Evolutionary conservation across 768 basidiomycete species (phyloP).

Genomic region (Cystofilobasidium ferigula): DNA sequence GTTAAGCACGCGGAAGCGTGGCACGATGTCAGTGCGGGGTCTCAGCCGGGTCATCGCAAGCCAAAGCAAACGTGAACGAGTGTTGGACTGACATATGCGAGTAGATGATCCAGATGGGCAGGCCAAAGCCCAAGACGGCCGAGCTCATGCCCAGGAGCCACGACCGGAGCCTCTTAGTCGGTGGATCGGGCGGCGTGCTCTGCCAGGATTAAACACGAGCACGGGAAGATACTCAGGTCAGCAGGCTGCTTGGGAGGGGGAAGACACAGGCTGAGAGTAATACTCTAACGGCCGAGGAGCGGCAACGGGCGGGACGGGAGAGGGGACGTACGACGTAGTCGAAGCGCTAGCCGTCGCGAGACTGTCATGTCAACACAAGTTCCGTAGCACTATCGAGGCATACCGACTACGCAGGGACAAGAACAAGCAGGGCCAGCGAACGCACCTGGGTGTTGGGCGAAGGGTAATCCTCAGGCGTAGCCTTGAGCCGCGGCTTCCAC

Average conservation of each 20-base stretch:
- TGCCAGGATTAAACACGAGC: not conserved
- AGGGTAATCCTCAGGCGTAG: slow-evolving; percentile 7
- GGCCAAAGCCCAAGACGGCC: slow-evolving; percentile 6
- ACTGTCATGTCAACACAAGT: not conserved
- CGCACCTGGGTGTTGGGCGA: not conserved
- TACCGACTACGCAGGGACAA: not conserved
- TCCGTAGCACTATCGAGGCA: too few relatives aligned
- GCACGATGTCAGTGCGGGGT: too few relatives aligned
- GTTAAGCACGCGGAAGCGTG: too few relatives aligned
- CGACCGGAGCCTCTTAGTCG: not conserved
- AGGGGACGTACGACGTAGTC: not conserved
- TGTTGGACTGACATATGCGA: not conserved
- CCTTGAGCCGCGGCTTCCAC: not conserved
- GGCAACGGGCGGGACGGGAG: not conserved
- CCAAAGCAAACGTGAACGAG: not conserved
- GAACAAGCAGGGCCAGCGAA: not conserved
- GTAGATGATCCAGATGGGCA: slow-evolving; percentile 12
- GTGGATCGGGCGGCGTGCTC: slow-evolving; percentile 2
- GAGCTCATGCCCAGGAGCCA: not conserved
- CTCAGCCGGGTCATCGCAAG: not conserved
- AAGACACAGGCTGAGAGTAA: not conserved
- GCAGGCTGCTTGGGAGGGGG: not conserved
- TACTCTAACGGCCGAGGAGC: not conserved
- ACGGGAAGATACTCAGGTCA: not conserved
- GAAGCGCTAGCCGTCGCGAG: not conserved